Evolutionary conservation across 495 filamentous ascomycete genomes (phyloP).

Genomic region (Aspergillus coremiiformis): DNA sequence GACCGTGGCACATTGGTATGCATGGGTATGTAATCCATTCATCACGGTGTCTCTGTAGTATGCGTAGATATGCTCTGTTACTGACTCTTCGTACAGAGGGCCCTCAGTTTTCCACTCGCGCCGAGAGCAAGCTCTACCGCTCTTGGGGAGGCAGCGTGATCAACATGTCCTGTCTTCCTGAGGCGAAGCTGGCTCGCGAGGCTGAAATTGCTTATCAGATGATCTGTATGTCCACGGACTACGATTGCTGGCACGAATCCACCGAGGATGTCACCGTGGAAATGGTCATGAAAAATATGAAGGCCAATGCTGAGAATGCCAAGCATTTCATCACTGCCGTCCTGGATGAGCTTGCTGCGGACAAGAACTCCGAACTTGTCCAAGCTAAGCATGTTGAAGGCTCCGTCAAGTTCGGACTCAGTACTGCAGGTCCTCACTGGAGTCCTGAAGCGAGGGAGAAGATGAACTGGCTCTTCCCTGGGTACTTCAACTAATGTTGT

Average conservation of each 20-base stretch:
- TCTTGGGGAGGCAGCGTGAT: slow-evolving; percentile 84
- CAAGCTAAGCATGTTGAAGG: slow-evolving; percentile 55
- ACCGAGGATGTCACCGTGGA: slow-evolving; percentile 80
- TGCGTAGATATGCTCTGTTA: too few species aligned
- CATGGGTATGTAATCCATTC: slow-evolving; percentile 60
- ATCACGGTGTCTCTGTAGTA: neutral
- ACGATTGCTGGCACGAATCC: slow-evolving; percentile 86
- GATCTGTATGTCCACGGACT: slow-evolving; percentile 99
- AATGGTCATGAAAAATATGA: slow-evolving; percentile 98
- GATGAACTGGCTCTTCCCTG: slow-evolving; percentile 71
- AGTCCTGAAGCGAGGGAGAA: slow-evolving; percentile 57
- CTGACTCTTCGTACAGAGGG: slow-evolving; percentile 51
- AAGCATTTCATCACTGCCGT: slow-evolving; percentile 77
- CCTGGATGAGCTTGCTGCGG: slow-evolving; percentile 70
- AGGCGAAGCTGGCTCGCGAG: slow-evolving; percentile 92
- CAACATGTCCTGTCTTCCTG: slow-evolving; percentile 96
- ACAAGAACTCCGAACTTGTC: slow-evolving; percentile 68
- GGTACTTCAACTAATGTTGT: slow-evolving; percentile 26
- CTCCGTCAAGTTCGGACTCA: slow-evolving; percentile 55
- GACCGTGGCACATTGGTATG: slow-evolving; percentile 74
- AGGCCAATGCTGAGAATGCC: slow-evolving; percentile 80
- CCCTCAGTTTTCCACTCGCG: slow-evolving; percentile 94
- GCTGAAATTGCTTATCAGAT: slow-evolving; percentile 95
- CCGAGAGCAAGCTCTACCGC: slow-evolving; percentile 91
- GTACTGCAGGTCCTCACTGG: slow-evolving; percentile 59